Percentiles rank a stretch among this genome's conserved stretches.
These are phyloP conservation scores for Phytophthora cactorum DNA, from an alignment of 352 stramenopile species.

Conservation along the genomic window DNA sequence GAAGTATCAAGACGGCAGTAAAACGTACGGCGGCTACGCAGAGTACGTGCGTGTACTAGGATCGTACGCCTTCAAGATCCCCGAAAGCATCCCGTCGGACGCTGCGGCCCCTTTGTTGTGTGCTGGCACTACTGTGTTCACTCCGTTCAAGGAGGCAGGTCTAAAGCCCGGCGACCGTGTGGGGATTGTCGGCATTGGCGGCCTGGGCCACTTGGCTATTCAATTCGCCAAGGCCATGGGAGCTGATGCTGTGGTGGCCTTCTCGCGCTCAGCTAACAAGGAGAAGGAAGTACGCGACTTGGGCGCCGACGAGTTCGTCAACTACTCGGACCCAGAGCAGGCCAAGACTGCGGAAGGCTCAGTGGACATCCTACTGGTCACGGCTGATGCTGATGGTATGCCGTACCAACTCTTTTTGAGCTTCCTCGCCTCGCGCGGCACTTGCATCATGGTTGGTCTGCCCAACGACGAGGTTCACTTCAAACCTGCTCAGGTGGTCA, in stretches of 20 bases:
- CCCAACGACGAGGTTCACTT: conserved; percentile 69
- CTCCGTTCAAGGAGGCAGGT: conserved; percentile 14
- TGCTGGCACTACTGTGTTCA: conserved; percentile 21
- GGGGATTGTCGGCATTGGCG: conserved; percentile 57
- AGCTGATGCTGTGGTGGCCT: conserved; percentile 57
- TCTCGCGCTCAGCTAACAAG: conserved; percentile 74
- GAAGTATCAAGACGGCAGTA: conserved; percentile 48
- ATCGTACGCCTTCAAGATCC: conserved; percentile 63
- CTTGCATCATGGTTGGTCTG: conserved; percentile 68
- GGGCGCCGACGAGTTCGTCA: conserved; percentile 71
- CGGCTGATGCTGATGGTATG: conserved; percentile 60
- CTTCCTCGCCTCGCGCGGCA: conserved; percentile 62
- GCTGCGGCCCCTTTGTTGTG: conserved; percentile 17
- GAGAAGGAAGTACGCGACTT: conserved; percentile 53
- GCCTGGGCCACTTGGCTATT: conserved; percentile 85
- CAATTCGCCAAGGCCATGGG: conserved; percentile 85
- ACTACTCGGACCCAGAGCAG: conserved; percentile 50
- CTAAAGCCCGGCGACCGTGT: conserved; percentile 16
- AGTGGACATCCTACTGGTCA: conserved; percentile 81
- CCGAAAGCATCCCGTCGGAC: conserved; percentile 24
- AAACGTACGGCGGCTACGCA: conserved; percentile 62
- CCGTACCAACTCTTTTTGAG: conserved; percentile 54
- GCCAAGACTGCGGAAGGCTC: conserved; percentile 32
- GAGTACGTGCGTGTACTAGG: conserved; percentile 65
- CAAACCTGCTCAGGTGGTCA: conserved; percentile 56